These are phyloP conservation scores for Elaeagnus macrophylla DNA, from an alignment of 306 rosid species.

Conservation along the genomic window DNA sequence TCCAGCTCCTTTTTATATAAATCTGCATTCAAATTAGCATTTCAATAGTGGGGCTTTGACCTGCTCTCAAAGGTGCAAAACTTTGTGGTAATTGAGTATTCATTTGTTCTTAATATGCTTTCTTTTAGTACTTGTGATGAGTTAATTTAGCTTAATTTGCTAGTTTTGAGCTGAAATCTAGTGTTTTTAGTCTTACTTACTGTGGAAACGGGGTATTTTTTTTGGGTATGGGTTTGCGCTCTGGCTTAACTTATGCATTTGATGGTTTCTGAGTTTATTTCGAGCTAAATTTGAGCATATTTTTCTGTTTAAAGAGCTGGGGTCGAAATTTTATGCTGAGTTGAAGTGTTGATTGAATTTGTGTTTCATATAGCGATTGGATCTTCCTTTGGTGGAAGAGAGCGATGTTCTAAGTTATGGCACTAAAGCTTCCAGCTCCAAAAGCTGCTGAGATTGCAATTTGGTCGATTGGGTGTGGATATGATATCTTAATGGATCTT, in stretches of 20 bases:
- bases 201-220: background rate
- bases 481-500: constrained; percentile 64
- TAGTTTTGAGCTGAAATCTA: background rate
- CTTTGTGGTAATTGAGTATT: background rate
- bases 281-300: background rate
- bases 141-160: background rate
- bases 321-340: background rate
- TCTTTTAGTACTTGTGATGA: background rate
- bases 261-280: background rate
- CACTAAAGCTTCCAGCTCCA: constrained; percentile 53
- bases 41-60: background rate
- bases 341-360: constrained; percentile 9
- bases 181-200: background rate
- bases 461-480: constrained; percentile 83
- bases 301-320: background rate
- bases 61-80: background rate
- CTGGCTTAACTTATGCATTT: background rate
- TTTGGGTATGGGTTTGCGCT: background rate
- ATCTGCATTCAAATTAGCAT: no score
- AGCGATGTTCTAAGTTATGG: constrained; percentile 64
- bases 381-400: constrained; percentile 30
- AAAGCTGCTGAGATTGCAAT: constrained; percentile 79
- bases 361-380: constrained; percentile 9
- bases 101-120: background rate
- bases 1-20: constrained; percentile 1